phyloP scores from a whole-genome alignment of 2,329 filamentous ascomycete genomes.

The Ilyonectria mors-panacis region DNA sequence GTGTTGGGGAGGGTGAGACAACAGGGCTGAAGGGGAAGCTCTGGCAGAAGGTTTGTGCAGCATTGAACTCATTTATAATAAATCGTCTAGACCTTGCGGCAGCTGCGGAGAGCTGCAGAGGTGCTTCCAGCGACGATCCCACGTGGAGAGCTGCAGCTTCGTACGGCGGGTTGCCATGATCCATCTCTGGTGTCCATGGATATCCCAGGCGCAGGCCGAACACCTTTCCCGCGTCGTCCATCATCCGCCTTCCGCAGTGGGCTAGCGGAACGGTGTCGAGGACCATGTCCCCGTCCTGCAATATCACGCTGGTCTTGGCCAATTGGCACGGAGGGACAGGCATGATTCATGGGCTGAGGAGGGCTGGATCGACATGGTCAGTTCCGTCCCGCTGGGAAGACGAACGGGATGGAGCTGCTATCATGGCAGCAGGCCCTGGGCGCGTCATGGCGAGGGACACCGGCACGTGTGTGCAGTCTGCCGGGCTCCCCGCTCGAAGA shows the following conservation, averaged over 20 bases:
- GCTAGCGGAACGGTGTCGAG: constrained; percentile 35
- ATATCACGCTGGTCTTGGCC: constrained; percentile 32
- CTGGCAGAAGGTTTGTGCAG: constrained; percentile 27
- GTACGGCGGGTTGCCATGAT: constrained; percentile 7
- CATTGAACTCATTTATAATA: constrained; percentile 43
- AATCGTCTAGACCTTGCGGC: constrained; percentile 2
- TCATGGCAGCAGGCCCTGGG: constrained; percentile 30
- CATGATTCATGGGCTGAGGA: constrained; percentile 34
- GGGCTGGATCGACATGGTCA: constrained; percentile 39
- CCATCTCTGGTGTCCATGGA: constrained; percentile 34
- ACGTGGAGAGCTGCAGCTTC: constrained; percentile 24
- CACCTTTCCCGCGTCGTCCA: constrained; percentile 30
- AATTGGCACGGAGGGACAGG: constrained; percentile 34
- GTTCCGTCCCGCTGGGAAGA: constrained; percentile 41
- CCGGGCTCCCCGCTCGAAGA: constrained; percentile 32
- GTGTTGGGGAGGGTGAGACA: constrained; percentile 28
- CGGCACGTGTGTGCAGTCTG: constrained; percentile 43
- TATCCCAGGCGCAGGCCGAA: constrained; percentile 22
- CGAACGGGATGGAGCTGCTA: constrained; percentile 27
- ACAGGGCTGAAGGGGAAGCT: constrained; percentile 32
- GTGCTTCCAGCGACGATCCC: constrained; percentile 16
- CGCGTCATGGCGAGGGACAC: constrained; percentile 41
- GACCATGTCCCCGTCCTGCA: constrained; percentile 34
- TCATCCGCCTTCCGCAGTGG: constrained; percentile 42
- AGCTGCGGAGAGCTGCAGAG: not conserved